A percentile compares a stretch with the other conserved stretches of the same genome.
phyloP scores from a whole-genome alignment of 2,329 filamentous ascomycete genomes.

The Aspergillus ochraceoroseus region DNA sequence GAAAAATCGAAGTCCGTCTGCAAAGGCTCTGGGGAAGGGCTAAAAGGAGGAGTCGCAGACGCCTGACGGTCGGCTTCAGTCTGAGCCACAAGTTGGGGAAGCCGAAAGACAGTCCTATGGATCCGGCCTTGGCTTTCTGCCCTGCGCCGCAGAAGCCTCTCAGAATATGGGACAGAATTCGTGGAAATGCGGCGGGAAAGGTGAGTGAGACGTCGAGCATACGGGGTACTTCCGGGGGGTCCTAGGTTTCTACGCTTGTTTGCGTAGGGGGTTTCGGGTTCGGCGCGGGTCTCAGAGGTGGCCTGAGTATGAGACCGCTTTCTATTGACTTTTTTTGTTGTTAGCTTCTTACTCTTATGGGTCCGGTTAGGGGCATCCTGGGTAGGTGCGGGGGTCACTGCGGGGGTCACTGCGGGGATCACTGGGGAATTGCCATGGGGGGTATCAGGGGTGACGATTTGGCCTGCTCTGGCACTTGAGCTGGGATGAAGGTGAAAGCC shows the following conservation, averaged over 20 bases:
- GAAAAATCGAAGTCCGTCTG: constrained; percentile 12
- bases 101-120: constrained; percentile 33
- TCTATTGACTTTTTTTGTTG: constrained; percentile 17
- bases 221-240: constrained; percentile 23
- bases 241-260: constrained; percentile 26
- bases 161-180: constrained; percentile 25
- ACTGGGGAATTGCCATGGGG: constrained; percentile 5
- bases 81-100: constrained; percentile 32
- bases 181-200: constrained; percentile 20
- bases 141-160: constrained; percentile 29
- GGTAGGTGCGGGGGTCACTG: not conserved
- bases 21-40: constrained; percentile 11
- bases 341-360: constrained; percentile 14
- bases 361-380: not conserved
- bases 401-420: not conserved
- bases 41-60: constrained; percentile 8
- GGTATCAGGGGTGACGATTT: not conserved
- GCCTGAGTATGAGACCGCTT: constrained; percentile 19
- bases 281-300: constrained; percentile 9
- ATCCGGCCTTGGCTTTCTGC: constrained; percentile 32
- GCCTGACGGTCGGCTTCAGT: constrained; percentile 27
- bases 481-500: constrained; percentile 9
- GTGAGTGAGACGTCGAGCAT: constrained; percentile 15
- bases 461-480: constrained; percentile 13
- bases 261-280: constrained; percentile 16